Percentiles rank a stretch among this genome's conserved stretches.
Evolutionary conservation across 2,329 filamentous ascomycete genomes (phyloP).

Genomic region (Alternaria hordeiaustralica): DNA sequence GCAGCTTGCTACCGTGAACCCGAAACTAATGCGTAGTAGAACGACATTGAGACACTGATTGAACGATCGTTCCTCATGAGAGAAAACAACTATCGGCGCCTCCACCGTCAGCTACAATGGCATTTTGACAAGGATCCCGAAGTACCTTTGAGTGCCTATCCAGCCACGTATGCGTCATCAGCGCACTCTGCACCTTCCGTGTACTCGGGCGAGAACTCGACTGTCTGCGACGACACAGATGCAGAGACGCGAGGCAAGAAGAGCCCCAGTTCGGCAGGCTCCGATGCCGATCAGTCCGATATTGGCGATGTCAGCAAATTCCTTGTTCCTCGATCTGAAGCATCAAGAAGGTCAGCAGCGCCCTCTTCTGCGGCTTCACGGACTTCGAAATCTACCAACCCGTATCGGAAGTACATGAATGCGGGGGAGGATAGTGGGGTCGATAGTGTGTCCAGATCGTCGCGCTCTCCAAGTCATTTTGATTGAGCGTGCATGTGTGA

Average conservation of each 20-base stretch:
- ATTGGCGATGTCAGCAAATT: background rate
- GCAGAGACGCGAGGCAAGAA: background rate
- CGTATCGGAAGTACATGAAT: background rate
- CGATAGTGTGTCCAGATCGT: background rate
- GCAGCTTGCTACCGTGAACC: too few relatives aligned
- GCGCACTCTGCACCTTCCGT: background rate
- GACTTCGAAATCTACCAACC: slow-evolving; percentile 4
- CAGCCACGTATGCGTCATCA: background rate
- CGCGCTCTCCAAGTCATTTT: background rate
- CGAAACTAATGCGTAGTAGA: background rate
- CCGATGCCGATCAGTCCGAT: background rate
- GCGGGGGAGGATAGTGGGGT: background rate
- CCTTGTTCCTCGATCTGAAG: background rate
- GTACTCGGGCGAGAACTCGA: background rate
- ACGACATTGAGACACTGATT: background rate
- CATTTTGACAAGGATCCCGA: background rate
- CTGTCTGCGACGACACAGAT: background rate
- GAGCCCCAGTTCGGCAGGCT: background rate
- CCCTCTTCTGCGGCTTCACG: background rate
- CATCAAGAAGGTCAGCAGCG: background rate
- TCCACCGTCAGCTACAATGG: background rate
- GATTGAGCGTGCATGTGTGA: background rate
- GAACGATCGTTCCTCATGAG: background rate
- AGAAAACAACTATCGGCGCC: background rate
- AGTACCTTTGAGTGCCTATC: background rate